These are phyloP conservation scores for Clarireedia hainanense DNA, from an alignment of 2,329 filamentous ascomycete genomes.

Conservation along the genomic window DNA sequence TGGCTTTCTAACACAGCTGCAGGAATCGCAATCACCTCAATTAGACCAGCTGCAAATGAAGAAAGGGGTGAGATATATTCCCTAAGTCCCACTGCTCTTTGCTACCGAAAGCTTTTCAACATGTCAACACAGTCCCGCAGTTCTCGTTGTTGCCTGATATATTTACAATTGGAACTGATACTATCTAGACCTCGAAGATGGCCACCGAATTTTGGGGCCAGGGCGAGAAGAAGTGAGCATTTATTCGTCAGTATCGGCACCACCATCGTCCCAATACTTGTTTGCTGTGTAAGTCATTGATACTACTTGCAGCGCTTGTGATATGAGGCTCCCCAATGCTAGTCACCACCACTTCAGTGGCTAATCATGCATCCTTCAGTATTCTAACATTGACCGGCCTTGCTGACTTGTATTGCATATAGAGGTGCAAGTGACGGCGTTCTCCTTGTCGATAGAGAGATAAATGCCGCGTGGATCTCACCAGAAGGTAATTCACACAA, in stretches of 20 bases:
- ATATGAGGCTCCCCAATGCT: no score
- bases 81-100: no score
- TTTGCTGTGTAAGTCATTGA: slow-evolving; percentile 1
- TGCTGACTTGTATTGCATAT: not conserved
- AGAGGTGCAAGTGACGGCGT: slow-evolving; percentile 4
- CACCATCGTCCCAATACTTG: not conserved
- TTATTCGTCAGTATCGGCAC: not conserved
- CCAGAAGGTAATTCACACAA: not conserved
- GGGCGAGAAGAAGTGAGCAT: not conserved
- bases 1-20: not conserved
- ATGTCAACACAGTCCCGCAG: no score
- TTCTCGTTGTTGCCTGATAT: no score
- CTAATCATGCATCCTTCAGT: no score
- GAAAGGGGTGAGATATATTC: no score
- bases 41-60: not conserved
- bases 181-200: not conserved
- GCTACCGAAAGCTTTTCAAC: no score
- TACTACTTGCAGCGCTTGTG: no score
- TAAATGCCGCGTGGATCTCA: not conserved
- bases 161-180: not conserved
- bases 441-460: slow-evolving; percentile 1
- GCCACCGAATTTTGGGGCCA: not conserved
- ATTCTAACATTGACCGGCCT: not conserved
- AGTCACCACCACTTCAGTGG: no score
- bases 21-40: not conserved